A percentile compares a stretch with the other conserved stretches of the same genome.
Conservation (phyloP, 768 basidiomycete species). For the Leucosporidium yakuticum region DNA sequence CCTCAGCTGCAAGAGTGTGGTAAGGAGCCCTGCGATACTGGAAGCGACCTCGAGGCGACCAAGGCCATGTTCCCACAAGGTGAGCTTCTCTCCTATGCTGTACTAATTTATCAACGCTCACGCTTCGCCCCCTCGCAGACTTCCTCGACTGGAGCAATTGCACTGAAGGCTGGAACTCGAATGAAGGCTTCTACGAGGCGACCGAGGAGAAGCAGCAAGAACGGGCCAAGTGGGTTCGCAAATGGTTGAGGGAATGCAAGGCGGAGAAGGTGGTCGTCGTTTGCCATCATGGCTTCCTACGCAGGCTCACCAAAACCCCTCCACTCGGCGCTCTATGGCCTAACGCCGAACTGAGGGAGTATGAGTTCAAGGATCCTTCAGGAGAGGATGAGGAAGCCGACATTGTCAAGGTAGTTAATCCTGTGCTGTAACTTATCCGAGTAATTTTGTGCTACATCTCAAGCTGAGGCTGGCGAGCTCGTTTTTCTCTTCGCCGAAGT, state of each 20-base stretch:
- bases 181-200: slow-evolving; percentile 17
- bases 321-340: slow-evolving; percentile 13
- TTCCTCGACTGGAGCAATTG: slow-evolving; percentile 25
- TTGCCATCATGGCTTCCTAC: slow-evolving; percentile 23
- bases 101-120: neutral
- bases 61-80: slow-evolving; percentile 11
- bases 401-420: slow-evolving; percentile 14
- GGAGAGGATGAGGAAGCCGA: slow-evolving; percentile 26
- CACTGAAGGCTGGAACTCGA: slow-evolving; percentile 25
- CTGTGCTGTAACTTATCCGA: slow-evolving; percentile 4
- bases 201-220: slow-evolving; percentile 23
- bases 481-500: neutral
- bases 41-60: slow-evolving; percentile 14
- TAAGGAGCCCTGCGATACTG: slow-evolving; percentile 20
- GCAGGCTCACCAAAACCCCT: slow-evolving; percentile 26
- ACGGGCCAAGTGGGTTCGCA: slow-evolving; percentile 20
- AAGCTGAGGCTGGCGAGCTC: neutral
- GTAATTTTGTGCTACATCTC: too few species aligned
- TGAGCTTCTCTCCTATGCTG: neutral
- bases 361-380: slow-evolving; percentile 16
- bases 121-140: neutral
- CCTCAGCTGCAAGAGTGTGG: slow-evolving; percentile 32
- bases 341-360: slow-evolving; percentile 26
- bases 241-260: slow-evolving; percentile 6
- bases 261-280: slow-evolving; percentile 20